A percentile compares a stretch with the other conserved stretches of the same genome.
These are phyloP conservation scores for Sordaria brevicollis DNA, from an alignment of 495 filamentous ascomycete species.

Conservation along the genomic window DNA sequence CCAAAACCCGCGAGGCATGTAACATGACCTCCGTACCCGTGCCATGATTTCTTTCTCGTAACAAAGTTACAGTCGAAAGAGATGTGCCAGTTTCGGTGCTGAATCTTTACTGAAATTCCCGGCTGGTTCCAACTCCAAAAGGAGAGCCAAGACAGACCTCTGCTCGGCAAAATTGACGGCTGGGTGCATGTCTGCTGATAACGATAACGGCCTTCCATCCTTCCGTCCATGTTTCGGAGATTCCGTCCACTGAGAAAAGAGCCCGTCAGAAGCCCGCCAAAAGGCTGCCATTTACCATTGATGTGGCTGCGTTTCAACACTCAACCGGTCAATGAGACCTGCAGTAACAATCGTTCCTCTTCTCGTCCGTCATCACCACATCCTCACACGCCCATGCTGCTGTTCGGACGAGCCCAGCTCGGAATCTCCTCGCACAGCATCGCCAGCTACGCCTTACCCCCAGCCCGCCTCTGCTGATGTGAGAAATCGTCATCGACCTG, in stretches of 20 bases:
- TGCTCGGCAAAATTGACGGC: not conserved
- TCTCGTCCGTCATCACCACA: not conserved
- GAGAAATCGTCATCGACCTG: not conserved
- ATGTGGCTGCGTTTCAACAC: not conserved
- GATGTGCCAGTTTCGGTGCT: not conserved
- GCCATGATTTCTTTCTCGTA: not conserved
- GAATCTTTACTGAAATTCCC: not conserved
- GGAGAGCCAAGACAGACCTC: not conserved
- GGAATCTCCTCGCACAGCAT: not conserved
- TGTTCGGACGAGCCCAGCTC: not conserved
- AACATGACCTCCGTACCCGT: not conserved
- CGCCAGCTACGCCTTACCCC: not conserved
- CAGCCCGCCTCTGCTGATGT: not conserved
- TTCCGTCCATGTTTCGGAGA: not conserved
- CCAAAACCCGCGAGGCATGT: not conserved
- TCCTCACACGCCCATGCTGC: not conserved
- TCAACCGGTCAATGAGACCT: not conserved
- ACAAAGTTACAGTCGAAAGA: not conserved
- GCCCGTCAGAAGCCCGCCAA: not conserved
- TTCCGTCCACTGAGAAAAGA: not conserved
- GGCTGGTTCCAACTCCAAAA: too few species aligned
- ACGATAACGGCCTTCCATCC: not conserved
- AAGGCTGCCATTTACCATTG: not conserved
- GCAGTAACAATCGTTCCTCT: not conserved
- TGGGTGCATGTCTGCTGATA: not conserved